phyloP scores from a whole-genome alignment of 257 asterid species.

The Leonotis leonurus region DNA sequence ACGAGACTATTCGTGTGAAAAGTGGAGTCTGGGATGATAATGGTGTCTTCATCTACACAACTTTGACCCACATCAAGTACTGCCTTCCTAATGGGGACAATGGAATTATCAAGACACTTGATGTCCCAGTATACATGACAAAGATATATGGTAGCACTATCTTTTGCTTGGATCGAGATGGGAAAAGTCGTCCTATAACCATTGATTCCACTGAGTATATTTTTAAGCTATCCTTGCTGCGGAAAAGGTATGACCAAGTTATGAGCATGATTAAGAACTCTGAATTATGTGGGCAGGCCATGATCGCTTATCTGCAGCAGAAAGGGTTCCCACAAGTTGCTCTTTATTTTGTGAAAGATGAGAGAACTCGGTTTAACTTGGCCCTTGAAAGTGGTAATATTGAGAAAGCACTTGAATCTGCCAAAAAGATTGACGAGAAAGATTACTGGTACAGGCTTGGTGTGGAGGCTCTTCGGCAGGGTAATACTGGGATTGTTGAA shows the following conservation, averaged over 20 bases:
- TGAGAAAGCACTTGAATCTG: slow-evolving; percentile 85
- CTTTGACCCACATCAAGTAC: slow-evolving; percentile 90
- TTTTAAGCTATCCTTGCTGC: slow-evolving; percentile 63
- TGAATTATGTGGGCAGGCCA: slow-evolving; percentile 92
- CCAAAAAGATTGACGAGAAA: slow-evolving; percentile 76
- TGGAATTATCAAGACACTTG: slow-evolving; percentile 90
- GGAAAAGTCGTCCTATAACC: slow-evolving; percentile 78
- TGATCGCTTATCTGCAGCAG: slow-evolving; percentile 95
- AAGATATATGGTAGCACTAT: slow-evolving; percentile 78
- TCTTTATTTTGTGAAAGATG: slow-evolving; percentile 89
- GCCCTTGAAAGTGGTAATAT: slow-evolving; percentile 92
- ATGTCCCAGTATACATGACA: slow-evolving; percentile 78
- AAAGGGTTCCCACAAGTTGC: slow-evolving; percentile 98
- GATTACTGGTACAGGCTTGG: slow-evolving; percentile 90
- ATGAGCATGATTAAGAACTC: slow-evolving; percentile 94
- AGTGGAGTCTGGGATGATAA: slow-evolving; percentile 99
- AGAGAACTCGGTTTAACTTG: slow-evolving; percentile 72
- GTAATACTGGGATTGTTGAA: slow-evolving; percentile 82
- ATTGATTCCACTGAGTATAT: slow-evolving; percentile 86
- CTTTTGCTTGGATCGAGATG: slow-evolving; percentile 94
- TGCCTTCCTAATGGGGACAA: slow-evolving; percentile 96
- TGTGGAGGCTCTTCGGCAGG: slow-evolving; percentile 95
- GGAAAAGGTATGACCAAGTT: slow-evolving; percentile 85
- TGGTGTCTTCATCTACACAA: slow-evolving; percentile 89
- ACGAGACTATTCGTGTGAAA: slow-evolving; percentile 96